phyloP scores from a whole-genome alignment of 495 filamentous ascomycete species.

The Neurospora sp. region DNA sequence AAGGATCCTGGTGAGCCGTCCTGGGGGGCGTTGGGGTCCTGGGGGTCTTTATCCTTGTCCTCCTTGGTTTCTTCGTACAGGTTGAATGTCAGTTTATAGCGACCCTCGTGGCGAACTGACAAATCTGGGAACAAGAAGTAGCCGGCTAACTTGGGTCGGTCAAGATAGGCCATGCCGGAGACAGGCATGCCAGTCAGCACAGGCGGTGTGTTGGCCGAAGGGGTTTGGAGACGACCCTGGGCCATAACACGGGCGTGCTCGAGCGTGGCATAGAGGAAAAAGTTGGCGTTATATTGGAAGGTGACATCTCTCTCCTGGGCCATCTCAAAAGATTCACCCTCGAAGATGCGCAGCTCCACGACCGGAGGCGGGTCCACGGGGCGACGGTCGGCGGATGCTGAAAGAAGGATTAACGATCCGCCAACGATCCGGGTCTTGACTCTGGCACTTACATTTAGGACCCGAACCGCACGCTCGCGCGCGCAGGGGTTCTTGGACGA shows the following conservation, averaged over 20 bases:
- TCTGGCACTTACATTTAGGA: conserved; percentile 66
- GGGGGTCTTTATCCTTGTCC: conserved; percentile 37
- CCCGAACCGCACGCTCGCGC: conserved; percentile 95
- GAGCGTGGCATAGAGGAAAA: conserved; percentile 92
- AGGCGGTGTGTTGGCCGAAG: conserved; percentile 56
- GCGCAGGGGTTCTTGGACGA: conserved; percentile 90
- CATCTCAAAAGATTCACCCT: conserved; percentile 50
- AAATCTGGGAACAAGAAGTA: conserved; percentile 98
- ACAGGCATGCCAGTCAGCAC: conserved; percentile 93
- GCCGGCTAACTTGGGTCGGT: conserved; percentile 81
- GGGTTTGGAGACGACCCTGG: conserved; percentile 60
- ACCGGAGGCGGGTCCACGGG: conserved; percentile 96
- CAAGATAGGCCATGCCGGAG: conserved; percentile 92
- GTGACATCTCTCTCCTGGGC: conserved; percentile 73
- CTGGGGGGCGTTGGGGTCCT: conserved; percentile 18
- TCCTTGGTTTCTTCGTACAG: conserved; percentile 90
- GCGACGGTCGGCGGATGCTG: conserved; percentile 89
- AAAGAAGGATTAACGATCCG: conserved; percentile 6
- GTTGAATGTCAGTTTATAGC: conserved; percentile 80
- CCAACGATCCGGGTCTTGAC: not conserved
- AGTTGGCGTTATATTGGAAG: conserved; percentile 89
- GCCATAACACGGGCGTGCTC: conserved; percentile 81
- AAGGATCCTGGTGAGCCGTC: conserved; percentile 20
- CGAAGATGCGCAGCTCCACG: conserved; percentile 81
- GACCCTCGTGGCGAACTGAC: conserved; percentile 91